Evolutionary conservation across 768 basidiomycete species (phyloP), one percentile per base, ranked within the genome.

Genomic region (Xerocomellus chrysenteron): DNA sequence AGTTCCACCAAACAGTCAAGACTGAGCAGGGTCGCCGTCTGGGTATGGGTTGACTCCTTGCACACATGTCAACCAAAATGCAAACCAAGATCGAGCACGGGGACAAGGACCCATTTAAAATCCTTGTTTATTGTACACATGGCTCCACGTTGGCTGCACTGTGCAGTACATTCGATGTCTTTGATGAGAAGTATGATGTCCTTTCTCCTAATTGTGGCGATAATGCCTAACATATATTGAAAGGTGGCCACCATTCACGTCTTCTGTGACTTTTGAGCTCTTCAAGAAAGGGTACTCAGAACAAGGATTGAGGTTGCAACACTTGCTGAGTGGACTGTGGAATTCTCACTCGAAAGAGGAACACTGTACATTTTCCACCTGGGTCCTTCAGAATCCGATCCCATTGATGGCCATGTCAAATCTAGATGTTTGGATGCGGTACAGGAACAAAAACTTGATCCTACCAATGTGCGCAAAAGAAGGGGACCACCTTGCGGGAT

Each of bases 221-320:
- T 19, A 9, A 49, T 9, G 41, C 3, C 45, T 37, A 13, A 62
- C 40, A 35, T 12, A 55, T 17, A 85, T 16, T 21, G 5, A 28
- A 55, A 63, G 86, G 62, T 90, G 89, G 88, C 87, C 86, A 8
- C 80, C 86, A 3, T 90, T 90, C 70, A 86, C 88, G 1, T 84
- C 87, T 2, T 81, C 84, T 0, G 77, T 91, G 35, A 86, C 86
- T 0, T 88, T 90, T 64, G 90, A 91, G 67, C 78, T 91, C 11
- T 90, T 88, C 75, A 80, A 77, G 60, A 76, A 74, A 59, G 37
- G 26, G 16, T 45, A 55, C 8, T 54, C 51, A 30, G 46, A 52
- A 26, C 57, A 41, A 37, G 51, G 42, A 32, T 46, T 56, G 59
- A n/a, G 61, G 67, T 37, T 68, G 74, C 82, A 82, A 58, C 63